Percentiles rank a stretch among this genome's conserved stretches.
phyloP scores from a whole-genome alignment of 148 eudicot genomes.

The Rhododendron ovatum region DNA sequence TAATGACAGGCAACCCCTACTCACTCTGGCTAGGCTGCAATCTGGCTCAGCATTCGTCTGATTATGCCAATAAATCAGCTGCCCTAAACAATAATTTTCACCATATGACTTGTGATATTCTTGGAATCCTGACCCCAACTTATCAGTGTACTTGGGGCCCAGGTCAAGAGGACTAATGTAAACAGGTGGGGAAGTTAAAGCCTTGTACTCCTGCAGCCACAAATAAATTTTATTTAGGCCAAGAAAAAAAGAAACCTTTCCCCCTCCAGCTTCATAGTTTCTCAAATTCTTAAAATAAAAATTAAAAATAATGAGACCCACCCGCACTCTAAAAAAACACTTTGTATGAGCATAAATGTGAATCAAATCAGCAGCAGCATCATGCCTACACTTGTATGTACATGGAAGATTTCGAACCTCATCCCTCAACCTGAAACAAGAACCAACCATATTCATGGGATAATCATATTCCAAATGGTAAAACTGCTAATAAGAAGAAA shows the following conservation, averaged over 20 bases:
- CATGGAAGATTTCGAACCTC: slow-evolving; percentile 90
- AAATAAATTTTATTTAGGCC: not conserved
- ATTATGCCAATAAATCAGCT: slow-evolving; percentile 85
- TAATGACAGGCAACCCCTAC: slow-evolving; percentile 84
- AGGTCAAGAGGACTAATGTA: slow-evolving; percentile 91
- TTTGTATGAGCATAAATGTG: slow-evolving; percentile 93
- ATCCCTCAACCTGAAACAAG: slow-evolving; percentile 74
- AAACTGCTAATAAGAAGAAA: slow-evolving; percentile 3
- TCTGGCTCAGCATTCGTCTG: slow-evolving; percentile 82
- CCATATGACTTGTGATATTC: slow-evolving; percentile 87
- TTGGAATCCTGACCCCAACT: slow-evolving; percentile 59
- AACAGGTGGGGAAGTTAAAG: slow-evolving; percentile 78
- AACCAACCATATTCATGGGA: not conserved
- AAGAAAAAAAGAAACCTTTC: not conserved
- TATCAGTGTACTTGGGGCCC: slow-evolving; percentile 86
- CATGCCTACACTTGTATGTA: slow-evolving; percentile 78
- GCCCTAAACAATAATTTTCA: slow-evolving; percentile 90
- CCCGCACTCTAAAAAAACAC: slow-evolving; percentile 64
- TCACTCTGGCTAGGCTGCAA: slow-evolving; percentile 51
- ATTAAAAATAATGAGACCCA: slow-evolving; percentile 26
- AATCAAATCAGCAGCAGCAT: slow-evolving; percentile 97
- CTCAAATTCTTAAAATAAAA: not conserved
- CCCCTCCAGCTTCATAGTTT: not conserved
- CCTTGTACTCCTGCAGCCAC: slow-evolving; percentile 67
- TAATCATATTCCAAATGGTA: not conserved